These are phyloP conservation scores for Podospora conica DNA, from an alignment of 495 filamentous ascomycete species.

Conservation along the genomic window DNA sequence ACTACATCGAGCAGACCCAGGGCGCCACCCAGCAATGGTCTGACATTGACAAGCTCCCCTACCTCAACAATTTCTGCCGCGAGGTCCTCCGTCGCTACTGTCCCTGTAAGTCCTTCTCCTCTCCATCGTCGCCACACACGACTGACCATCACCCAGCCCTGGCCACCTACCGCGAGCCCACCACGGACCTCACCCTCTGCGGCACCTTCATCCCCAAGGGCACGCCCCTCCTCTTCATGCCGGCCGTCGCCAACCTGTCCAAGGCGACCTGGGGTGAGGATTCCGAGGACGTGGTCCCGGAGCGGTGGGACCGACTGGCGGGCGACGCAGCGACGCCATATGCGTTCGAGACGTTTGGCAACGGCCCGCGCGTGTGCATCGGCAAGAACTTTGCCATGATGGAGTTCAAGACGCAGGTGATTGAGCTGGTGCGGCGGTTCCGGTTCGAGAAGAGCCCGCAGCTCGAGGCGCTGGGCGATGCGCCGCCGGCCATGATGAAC, in stretches of 20 bases:
- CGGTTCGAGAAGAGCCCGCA: slow-evolving; percentile 18
- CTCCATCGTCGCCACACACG: not conserved
- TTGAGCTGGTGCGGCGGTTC: slow-evolving; percentile 24
- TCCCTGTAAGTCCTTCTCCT: not conserved
- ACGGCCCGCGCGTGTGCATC: slow-evolving; percentile 27
- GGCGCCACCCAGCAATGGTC: slow-evolving; percentile 4
- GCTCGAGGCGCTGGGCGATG: slow-evolving; percentile 12
- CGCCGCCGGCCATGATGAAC: slow-evolving; percentile 13
- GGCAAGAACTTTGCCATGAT: slow-evolving; percentile 26
- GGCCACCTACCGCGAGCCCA: slow-evolving; percentile 18
- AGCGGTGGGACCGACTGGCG: slow-evolving; percentile 24
- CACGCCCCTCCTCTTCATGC: slow-evolving; percentile 17
- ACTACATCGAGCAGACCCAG: not conserved
- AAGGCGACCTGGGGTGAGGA: slow-evolving; percentile 22
- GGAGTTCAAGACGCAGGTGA: slow-evolving; percentile 26
- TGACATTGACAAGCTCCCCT: slow-evolving; percentile 21
- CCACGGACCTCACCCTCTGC: slow-evolving; percentile 19
- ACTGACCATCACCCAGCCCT: slow-evolving; percentile 1
- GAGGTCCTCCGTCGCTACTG: slow-evolving; percentile 28
- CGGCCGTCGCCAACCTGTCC: slow-evolving; percentile 12
- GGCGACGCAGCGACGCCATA: slow-evolving; percentile 19
- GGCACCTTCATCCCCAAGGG: slow-evolving; percentile 22
- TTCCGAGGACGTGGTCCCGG: slow-evolving; percentile 19
- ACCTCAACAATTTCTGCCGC: slow-evolving; percentile 25
- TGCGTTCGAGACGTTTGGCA: slow-evolving; percentile 16